Percentiles rank a stretch among this genome's conserved stretches.
phyloP scores from a whole-genome alignment of 169 alveolate genomes.

The Plasmodium sp. region DNA sequence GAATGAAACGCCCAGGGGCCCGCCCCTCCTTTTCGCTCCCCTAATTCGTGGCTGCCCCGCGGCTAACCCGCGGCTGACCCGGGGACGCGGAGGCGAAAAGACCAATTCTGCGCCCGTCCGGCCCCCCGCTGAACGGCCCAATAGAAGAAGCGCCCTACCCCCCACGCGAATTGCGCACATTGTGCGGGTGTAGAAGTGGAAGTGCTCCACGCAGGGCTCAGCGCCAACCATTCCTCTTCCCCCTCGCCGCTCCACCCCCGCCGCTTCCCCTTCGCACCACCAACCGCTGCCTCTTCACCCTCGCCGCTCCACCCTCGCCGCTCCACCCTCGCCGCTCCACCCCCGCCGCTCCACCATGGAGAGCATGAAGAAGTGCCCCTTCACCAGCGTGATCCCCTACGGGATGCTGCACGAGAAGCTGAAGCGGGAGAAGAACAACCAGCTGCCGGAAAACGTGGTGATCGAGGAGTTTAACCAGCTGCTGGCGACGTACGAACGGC shows the following conservation, averaged over 20 bases:
- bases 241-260: neutral
- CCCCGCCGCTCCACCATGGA: neutral
- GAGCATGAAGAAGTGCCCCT: slow-evolving; percentile 22
- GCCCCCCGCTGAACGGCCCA: neutral
- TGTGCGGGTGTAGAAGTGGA: neutral
- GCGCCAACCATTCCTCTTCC: neutral
- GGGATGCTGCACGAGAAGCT: slow-evolving; percentile 28
- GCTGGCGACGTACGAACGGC: slow-evolving; percentile 25
- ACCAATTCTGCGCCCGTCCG: neutral
- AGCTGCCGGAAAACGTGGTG: slow-evolving; percentile 7
- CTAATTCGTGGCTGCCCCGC: neutral
- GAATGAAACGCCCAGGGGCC: neutral
- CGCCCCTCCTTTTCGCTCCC: neutral
- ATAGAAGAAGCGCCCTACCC: neutral
- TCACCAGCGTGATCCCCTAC: slow-evolving; percentile 60
- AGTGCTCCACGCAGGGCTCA: neutral
- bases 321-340: neutral
- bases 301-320: neutral
- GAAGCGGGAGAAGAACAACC: slow-evolving; percentile 24
- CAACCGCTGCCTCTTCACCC: too few relatives aligned
- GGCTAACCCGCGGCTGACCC: neutral
- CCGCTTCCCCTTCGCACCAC: neutral
- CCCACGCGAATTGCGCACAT: neutral
- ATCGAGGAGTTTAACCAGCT: slow-evolving; percentile 30
- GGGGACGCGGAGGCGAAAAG: neutral